Evolutionary conservation across 106 monocot genomes (phyloP).

Genomic region (Allium sativum): DNA sequence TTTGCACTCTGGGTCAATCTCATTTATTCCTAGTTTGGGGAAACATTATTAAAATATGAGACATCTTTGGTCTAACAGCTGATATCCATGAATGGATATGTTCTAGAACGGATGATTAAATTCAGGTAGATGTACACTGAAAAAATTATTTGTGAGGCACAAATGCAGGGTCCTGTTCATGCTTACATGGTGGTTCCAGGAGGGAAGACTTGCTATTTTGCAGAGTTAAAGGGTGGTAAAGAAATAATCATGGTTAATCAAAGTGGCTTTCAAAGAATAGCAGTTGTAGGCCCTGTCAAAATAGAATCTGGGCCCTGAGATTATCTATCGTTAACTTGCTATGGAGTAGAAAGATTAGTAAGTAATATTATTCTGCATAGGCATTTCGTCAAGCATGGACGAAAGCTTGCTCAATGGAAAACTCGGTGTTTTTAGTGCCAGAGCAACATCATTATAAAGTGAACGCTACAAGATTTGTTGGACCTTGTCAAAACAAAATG

Average conservation of each 20-base stretch:
- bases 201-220: slow-evolving; percentile 68
- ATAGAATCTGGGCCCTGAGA: slow-evolving; percentile 76
- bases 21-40: too few relatives aligned
- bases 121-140: too few relatives aligned
- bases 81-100: too few relatives aligned
- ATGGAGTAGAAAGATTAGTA: too few relatives aligned
- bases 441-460: slow-evolving; percentile 39
- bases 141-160: neutral
- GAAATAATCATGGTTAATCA: slow-evolving; percentile 58
- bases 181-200: slow-evolving; percentile 78
- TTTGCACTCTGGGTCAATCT: too few relatives aligned
- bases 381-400: slow-evolving; percentile 75
- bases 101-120: too few relatives aligned
- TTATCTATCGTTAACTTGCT: neutral
- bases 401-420: slow-evolving; percentile 50
- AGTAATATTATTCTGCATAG: slow-evolving; percentile 14
- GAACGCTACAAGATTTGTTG: slow-evolving; percentile 53
- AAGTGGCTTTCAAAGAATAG: slow-evolving; percentile 44
- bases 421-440: slow-evolving; percentile 83
- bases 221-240: slow-evolving; percentile 64
- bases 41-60: too few relatives aligned
- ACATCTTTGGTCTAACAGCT: too few relatives aligned
- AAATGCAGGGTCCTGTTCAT: slow-evolving; percentile 69
- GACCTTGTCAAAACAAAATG: slow-evolving; percentile 57
- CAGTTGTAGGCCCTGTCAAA: slow-evolving; percentile 80